phyloP scores from a whole-genome alignment of 2,329 filamentous ascomycete species.

The Neofusicoccum ribis region DNA sequence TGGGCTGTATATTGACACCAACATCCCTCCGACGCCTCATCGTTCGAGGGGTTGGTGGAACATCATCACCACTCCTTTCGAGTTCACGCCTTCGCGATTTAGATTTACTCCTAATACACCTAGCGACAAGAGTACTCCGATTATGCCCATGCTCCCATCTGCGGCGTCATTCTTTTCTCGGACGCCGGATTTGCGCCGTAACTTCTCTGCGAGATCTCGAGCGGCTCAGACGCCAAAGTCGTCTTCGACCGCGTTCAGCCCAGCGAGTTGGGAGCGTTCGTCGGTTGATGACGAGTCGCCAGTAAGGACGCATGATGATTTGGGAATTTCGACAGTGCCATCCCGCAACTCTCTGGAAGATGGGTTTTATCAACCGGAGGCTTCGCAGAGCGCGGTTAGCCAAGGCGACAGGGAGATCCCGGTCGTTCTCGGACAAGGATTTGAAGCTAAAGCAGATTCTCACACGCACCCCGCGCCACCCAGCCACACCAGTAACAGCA shows the following conservation, averaged over 20 bases:
- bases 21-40: constrained; percentile 52
- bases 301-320: constrained; percentile 12
- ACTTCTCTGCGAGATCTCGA: not conserved
- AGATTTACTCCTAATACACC: constrained; percentile 34
- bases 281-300: not conserved
- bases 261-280: constrained; percentile 6
- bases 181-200: not conserved
- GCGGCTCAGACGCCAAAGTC: constrained; percentile 5
- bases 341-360: not conserved
- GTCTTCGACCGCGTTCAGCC: constrained; percentile 14
- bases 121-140: constrained; percentile 30
- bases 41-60: constrained; percentile 76
- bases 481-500: constrained; percentile 14
- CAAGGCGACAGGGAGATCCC: constrained; percentile 16
- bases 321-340: constrained; percentile 13
- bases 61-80: constrained; percentile 70
- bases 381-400: constrained; percentile 8
- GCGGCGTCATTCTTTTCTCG: not conserved
- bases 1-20: constrained; percentile 40
- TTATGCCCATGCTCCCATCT: constrained; percentile 34
- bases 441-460: constrained; percentile 7
- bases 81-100: constrained; percentile 37
- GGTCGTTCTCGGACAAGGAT: constrained; percentile 13
- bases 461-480: constrained; percentile 8
- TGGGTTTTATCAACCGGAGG: constrained; percentile 3